phyloP scores from a whole-genome alignment of 1,284 basidiomycete species.

The Malassezia equina region DNA sequence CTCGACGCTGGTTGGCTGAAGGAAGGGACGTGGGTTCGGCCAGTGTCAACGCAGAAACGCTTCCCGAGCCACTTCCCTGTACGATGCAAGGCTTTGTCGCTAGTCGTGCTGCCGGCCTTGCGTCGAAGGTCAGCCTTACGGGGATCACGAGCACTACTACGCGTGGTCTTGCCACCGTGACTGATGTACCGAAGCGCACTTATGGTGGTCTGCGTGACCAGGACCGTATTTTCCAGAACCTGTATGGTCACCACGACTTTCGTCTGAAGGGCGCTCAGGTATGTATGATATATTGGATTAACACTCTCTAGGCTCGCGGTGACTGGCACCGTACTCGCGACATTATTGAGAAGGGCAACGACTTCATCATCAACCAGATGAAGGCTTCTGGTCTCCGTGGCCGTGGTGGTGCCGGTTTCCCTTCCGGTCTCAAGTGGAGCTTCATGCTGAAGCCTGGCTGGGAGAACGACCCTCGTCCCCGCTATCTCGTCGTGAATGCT shows the following conservation, averaged over 20 bases:
- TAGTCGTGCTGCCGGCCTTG: conserved; percentile 13
- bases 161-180: conserved; percentile 42
- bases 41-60: background rate
- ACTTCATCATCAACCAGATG: conserved; percentile 92
- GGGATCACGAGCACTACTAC: background rate
- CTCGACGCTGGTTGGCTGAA: conserved; percentile 7
- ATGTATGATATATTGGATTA: background rate
- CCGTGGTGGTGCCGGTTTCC: conserved; percentile 93
- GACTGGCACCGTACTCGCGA: conserved; percentile 98
- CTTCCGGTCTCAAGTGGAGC: conserved; percentile 87
- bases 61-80: conserved; percentile 14
- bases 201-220: conserved; percentile 44
- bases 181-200: conserved; percentile 39
- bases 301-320: conserved; percentile 62
- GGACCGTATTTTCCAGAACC: conserved; percentile 48
- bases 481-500: conserved; percentile 94
- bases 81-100: conserved; percentile 17
- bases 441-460: conserved; percentile 99
- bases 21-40: background rate
- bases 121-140: background rate
- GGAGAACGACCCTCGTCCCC: conserved; percentile 85
- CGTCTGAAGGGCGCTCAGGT: conserved; percentile 42
- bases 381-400: conserved; percentile 93
- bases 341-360: conserved; percentile 83
- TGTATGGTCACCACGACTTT: conserved; percentile 46